Evolutionary conservation across 2,329 filamentous ascomycete species (phyloP), one percentile per base, ranked within the genome.

Genomic region (Colletotrichum caudatum): DNA sequence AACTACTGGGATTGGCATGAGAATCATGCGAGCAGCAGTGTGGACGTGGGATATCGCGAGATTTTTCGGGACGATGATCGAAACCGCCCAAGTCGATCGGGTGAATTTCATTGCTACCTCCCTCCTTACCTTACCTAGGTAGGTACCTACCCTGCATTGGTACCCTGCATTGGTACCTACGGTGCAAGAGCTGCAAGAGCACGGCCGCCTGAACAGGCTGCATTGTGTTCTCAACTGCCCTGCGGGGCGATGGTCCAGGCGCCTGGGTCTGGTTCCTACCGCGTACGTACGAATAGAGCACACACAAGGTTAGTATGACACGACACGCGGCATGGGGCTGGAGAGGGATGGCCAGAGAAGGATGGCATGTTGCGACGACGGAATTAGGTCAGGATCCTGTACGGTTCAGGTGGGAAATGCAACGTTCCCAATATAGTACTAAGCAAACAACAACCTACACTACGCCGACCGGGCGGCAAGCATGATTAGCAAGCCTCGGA

Each of bases 1-100:
- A 39, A 23, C 9, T 37, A 44, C 48, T n/a, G 54, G 69, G 66
- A 53, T 71, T 35, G 51, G 57, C 41, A 57, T 39, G 23, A 58
- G 23, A 57, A 72, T 69, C 59, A 61, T 51, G 69, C 69, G 65
- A 72, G 69, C 60, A 59, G 54, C 65, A 54, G 56, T 44, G 48
- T 69, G 50, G 60, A 64, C 48, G 35, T 64, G 65, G 50, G 33
- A 23, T 51, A 64, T 72, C 70, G 67, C 70, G 61, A 72, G 66
- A 71, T 71, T 72, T 70, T 72, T 61, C 66, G 67, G 69, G 54
- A 69, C 54, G 59, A 50, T 72, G 65, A 60, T 72, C 39, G 66
- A 69, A 72, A 57, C 54, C 69, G 59, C 60, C 69, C 69, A 33
- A 64, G 58, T 60, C 59, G 54, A 71, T 64, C 48, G 66, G 59